Base-by-base conservation (phyloP, 768 basidiomycete species). In the Cystofilobasidium macerans region DNA sequence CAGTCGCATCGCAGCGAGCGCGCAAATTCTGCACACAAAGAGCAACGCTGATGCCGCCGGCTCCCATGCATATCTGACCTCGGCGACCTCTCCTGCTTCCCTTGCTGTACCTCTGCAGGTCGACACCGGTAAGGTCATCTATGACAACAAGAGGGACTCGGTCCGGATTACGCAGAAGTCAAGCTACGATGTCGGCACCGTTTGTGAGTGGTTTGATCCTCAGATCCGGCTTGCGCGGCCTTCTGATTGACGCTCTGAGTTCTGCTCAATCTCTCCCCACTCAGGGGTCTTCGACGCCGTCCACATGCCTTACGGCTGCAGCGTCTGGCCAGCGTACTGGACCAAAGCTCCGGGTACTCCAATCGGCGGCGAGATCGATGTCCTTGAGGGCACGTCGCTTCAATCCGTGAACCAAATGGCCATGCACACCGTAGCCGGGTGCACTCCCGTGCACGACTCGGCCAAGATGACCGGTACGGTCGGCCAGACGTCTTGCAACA, bases 361-460 rank as follows among this genome's bases (percentile, higher is more conserved):
- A 26, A 11, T 63, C 47, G 40, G 56, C 20, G 62, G 63, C 6
- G 63, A 64, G 63, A 64, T 64, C 36, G 63, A 64, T 33, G 43
- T 64, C 24, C 24, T 64, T 16, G 63, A 64, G 33, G 42, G 45
- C 22, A n/a, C n/a, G 45, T 13, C n/a, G 22, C 42, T 35, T 11
- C 40, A 33, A 36, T 9, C 28, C 2, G 51, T 5, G 8, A 48
- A 48, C 43, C 61, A 64, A n/a, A 47, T 47, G 42, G 63, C 63
- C 9, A 28, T 64, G 16, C 63, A 64, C 38, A 64, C 63, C 14
- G 42, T 64, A 26, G 56, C 24, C 26, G 63, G 63, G 2, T 64
- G 63, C 36, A 30, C 13, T 1, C 63, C 42, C 7, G 5, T 22
- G 13, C 18, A 42, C 54, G 43, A 28, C 18, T 13, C 63, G 2